Evolutionary conservation across 306 rosid genomes (phyloP).

Genomic region (Aeschynomene evenia): DNA sequence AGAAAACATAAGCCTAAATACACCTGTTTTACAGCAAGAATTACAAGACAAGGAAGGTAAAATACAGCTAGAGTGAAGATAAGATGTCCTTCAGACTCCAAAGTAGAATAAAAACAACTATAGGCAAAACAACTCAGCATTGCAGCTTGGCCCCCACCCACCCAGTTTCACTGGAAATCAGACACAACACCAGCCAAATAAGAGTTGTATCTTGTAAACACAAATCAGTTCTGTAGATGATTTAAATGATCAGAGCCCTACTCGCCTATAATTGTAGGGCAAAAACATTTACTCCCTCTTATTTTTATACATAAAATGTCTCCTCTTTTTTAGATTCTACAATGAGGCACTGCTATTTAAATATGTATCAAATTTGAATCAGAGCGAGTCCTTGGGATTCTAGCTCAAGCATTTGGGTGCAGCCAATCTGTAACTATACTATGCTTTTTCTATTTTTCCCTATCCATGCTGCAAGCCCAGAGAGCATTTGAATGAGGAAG

Average conservation of each 20-base stretch:
- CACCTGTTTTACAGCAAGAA: neutral
- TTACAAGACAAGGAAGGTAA: neutral
- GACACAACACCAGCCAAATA: neutral
- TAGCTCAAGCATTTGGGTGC: neutral
- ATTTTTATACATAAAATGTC: neutral
- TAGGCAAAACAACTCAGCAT: neutral
- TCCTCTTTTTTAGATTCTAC: neutral
- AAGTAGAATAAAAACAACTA: neutral
- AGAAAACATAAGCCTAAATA: constrained; percentile 6
- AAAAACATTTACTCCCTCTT: neutral
- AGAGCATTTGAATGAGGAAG: too few relatives aligned
- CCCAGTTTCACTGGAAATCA: neutral
- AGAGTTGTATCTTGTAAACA: neutral
- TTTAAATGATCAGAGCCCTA: constrained; percentile 13
- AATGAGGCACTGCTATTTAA: neutral
- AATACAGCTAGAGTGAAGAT: neutral
- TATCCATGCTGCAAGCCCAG: too few relatives aligned
- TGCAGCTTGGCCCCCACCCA: neutral
- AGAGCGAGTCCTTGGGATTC: neutral
- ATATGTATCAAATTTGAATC: neutral
- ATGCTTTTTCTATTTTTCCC: too few relatives aligned
- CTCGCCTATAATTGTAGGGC: neutral
- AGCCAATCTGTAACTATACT: too few relatives aligned
- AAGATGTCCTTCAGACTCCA: constrained; percentile 13
- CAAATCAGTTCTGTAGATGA: neutral